Evolutionary conservation across 164 flowering plant genomes (phyloP).

Genomic region (Brasenia schreberi): DNA sequence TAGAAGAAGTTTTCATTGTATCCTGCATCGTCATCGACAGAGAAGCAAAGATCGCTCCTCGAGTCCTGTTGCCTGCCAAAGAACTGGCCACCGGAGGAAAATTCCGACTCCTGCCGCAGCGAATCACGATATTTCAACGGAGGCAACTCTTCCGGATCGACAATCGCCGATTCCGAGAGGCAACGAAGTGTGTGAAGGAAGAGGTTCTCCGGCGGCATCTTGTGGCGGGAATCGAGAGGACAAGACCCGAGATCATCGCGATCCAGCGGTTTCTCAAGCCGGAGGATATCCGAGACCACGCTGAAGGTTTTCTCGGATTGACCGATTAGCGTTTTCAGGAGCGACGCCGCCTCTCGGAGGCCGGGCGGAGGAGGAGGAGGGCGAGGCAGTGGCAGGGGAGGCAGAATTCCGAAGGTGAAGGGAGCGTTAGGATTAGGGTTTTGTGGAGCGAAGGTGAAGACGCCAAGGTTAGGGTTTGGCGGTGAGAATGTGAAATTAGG

Average conservation of each 20-base stretch:
- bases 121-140: conserved; percentile 36
- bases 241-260: conserved; percentile 24
- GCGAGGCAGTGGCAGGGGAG: conserved; percentile 2
- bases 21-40: conserved; percentile 35
- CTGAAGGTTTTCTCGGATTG: conserved; percentile 24
- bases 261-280: conserved; percentile 3
- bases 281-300: conserved; percentile 18
- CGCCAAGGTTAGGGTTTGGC: conserved; percentile 11
- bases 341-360: conserved; percentile 20
- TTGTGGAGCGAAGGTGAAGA: conserved; percentile 4
- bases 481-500: not conserved
- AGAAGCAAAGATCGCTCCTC: conserved; percentile 30
- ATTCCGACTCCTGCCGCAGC: conserved; percentile 16
- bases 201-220: conserved; percentile 47
- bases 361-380: conserved; percentile 3
- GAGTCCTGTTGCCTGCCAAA: conserved; percentile 7
- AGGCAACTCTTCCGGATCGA: conserved; percentile 12
- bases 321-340: conserved; percentile 26
- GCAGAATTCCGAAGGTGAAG: not conserved
- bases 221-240: conserved; percentile 57
- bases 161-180: conserved; percentile 24
- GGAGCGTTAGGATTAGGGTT: conserved; percentile 4
- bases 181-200: conserved; percentile 65
- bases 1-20: conserved; percentile 42
- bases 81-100: conserved; percentile 9